Conservation (phyloP, 169 alveolate genomes). For the Plasmodium blacklocki region DNA sequence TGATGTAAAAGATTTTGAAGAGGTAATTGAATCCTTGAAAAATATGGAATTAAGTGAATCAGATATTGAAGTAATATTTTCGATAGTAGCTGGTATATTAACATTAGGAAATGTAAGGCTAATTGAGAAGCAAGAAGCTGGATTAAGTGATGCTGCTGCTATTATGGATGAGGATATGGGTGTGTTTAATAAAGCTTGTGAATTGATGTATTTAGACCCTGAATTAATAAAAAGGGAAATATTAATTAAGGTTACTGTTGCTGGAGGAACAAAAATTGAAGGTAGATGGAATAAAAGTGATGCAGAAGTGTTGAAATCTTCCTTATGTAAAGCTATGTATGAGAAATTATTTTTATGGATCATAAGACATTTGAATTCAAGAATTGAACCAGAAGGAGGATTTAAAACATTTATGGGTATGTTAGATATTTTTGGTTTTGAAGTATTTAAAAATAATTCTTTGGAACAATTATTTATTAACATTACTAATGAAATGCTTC, state of each 20-base stretch:
- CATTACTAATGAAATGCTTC: conserved; percentile 96
- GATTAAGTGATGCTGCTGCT: conserved; percentile 92
- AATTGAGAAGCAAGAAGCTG: conserved; percentile 88
- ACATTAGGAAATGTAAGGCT: conserved; percentile 96
- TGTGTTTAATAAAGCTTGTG: conserved; percentile 87
- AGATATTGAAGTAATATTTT: conserved; percentile 91
- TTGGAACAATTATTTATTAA: conserved; percentile 97
- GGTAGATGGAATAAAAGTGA: conserved; percentile 91
- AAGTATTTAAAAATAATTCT: conserved; percentile 94
- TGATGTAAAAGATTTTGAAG: conserved; percentile 94
- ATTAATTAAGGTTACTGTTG: conserved; percentile 86
- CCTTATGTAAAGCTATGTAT: conserved; percentile 96
- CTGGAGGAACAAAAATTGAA: conserved; percentile 88
- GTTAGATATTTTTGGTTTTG: conserved; percentile 98
- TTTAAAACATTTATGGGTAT: conserved; percentile 93
- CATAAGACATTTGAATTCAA: conserved; percentile 93
- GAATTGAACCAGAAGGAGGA: conserved; percentile 92
- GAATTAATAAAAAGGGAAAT: conserved; percentile 85
- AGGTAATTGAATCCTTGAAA: conserved; percentile 92
- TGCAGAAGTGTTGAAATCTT: conserved; percentile 88
- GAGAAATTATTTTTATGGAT: conserved; percentile 96
- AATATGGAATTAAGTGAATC: conserved; percentile 91
- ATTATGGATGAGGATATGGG: conserved; percentile 81
- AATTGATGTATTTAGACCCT: conserved; percentile 86
- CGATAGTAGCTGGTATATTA: conserved; percentile 93